Base-by-base conservation (phyloP, 768 basidiomycete genomes). In the Mycena olivaceomarginata region DNA sequence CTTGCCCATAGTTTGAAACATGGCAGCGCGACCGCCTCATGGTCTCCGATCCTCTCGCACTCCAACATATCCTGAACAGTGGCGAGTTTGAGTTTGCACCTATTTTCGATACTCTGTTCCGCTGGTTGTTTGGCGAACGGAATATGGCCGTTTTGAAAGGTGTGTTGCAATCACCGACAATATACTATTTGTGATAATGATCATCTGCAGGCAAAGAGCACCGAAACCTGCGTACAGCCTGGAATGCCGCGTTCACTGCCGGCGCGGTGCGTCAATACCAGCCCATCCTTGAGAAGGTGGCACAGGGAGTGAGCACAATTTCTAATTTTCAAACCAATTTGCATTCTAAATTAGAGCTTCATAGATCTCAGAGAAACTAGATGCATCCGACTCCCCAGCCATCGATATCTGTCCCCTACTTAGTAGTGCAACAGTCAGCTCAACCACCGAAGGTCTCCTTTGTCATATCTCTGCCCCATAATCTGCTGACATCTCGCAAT, bases 311-410 rank as follows among this genome's bases (percentile, higher is more conserved):
- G 72, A 68, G 66, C 64, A 59, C 64, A 10, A 57, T 57, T 73
- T 62, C 45, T 48, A 40, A 74, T 62, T 25, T 74, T 74, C 66
- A 51, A 74, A 60, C 43, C 57, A 68, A 74, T 64, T 62, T 51
- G 43, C 48, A 67, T 67, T 63, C 72, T 41, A 40, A 48, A 67
- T 68, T 67, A 63, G 45, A 63, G 57, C 62, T 62, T 51, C 59
- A 68, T 51, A 74, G 72, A 74, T 74, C 57, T 67, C 72, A 51
- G 72, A 74, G 59, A 74, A 74, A 68, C 62, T 74, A 63, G 72
- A 74, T 56, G 45, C 37, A 62, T 74, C 46, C 22, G 59, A 74
- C 65, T 60, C 72, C 45, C 48, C 40, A 51, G 59, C 66, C 45
- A 53, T 64, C 59, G 72, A 74, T 56, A 68, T 74, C 12, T 74